phyloP scores from a whole-genome alignment of 2,329 filamentous ascomycete species.

The Fusarium mangiferae region DNA sequence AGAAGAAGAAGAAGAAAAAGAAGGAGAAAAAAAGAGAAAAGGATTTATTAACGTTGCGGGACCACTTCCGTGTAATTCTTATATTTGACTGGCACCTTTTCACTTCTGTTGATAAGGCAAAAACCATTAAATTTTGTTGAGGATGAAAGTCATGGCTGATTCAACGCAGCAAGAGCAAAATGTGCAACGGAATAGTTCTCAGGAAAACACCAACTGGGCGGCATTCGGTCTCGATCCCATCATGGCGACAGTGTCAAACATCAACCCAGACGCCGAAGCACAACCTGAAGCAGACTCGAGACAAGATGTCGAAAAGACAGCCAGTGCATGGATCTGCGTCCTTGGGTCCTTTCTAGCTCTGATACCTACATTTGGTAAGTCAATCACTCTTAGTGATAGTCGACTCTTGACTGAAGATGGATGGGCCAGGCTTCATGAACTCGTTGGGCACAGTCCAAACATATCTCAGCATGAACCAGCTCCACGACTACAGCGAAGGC shows the following conservation, averaged over 20 bases:
- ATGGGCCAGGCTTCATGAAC: slow-evolving; percentile 57
- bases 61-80: slow-evolving; percentile 19
- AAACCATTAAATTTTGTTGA: background rate
- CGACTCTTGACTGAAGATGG: background rate
- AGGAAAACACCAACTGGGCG: slow-evolving; percentile 17
- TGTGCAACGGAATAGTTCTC: background rate
- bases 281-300: slow-evolving; percentile 11
- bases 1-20: background rate
- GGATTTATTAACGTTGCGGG: background rate
- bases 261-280: slow-evolving; percentile 26
- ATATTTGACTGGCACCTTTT: background rate
- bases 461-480: slow-evolving; percentile 57
- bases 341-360: slow-evolving; percentile 38
- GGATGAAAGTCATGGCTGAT: background rate
- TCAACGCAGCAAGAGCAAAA: background rate
- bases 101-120: background rate
- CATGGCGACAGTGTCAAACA: slow-evolving; percentile 24
- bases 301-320: slow-evolving; percentile 30
- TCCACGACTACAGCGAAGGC: slow-evolving; percentile 53
- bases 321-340: slow-evolving; percentile 40
- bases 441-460: slow-evolving; percentile 60
- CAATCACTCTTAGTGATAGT: no score
- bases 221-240: slow-evolving; percentile 34
- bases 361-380: slow-evolving; percentile 40
- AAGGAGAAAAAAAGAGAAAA: background rate